phyloP scores from a whole-genome alignment of 345 rosid genomes.

The Odontarrhena argentea region DNA sequence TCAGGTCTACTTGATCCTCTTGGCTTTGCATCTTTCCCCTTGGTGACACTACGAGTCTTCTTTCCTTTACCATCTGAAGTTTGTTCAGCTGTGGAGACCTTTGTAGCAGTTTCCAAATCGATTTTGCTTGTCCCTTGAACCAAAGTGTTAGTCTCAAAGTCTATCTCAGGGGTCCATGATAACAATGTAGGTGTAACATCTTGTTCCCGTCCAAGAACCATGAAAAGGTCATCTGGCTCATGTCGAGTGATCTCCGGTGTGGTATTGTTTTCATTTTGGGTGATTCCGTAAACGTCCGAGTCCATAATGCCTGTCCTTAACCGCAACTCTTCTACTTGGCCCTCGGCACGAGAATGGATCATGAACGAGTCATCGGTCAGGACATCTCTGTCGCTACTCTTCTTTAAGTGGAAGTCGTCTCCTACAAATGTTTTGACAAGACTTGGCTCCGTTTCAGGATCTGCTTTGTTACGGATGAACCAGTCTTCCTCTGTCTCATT shows the following conservation, averaged over 20 bases:
- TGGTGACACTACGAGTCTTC: conserved; percentile 42
- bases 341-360: conserved; percentile 65
- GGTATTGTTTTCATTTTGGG: conserved; percentile 45
- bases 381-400: conserved; percentile 54
- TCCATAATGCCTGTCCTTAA: conserved; percentile 65
- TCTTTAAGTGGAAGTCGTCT: conserved; percentile 30
- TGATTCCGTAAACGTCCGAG: conserved; percentile 55
- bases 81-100: conserved; percentile 41
- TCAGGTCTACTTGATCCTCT: conserved; percentile 58
- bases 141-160: conserved; percentile 55
- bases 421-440: conserved; percentile 49
- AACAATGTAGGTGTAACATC: conserved; percentile 45
- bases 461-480: conserved; percentile 54
- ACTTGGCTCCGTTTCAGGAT: conserved; percentile 42
- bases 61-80: conserved; percentile 42
- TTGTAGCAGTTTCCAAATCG: conserved; percentile 42
- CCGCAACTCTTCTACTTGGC: conserved; percentile 50
- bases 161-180: conserved; percentile 84
- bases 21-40: conserved; percentile 58
- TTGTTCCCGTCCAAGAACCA: conserved; percentile 81
- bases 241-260: conserved; percentile 39
- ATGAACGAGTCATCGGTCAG: conserved; percentile 86
- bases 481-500: conserved; percentile 71
- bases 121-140: conserved; percentile 45
- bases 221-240: conserved; percentile 94